A percentile compares a stretch with the other conserved stretches of the same genome.
phyloP scores from a whole-genome alignment of 768 basidiomycete genomes.

The Botryobasidium botryosum region DNA sequence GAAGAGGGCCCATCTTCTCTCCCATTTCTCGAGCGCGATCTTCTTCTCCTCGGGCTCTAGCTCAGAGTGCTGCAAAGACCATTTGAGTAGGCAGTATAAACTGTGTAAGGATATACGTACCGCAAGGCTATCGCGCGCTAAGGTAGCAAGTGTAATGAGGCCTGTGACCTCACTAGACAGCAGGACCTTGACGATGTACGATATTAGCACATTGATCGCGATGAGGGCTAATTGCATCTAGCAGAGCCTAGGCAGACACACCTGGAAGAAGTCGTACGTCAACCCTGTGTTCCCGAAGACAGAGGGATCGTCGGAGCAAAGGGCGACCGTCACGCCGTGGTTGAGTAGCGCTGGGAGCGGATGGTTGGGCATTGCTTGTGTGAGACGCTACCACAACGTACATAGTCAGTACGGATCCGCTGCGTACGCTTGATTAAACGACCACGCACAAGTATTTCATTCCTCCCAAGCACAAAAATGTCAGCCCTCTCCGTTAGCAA shows the following conservation, averaged over 20 bases:
- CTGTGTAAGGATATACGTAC: constrained; percentile 18
- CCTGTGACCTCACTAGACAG: constrained; percentile 51
- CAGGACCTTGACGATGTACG: constrained; percentile 29
- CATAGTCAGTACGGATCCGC: background rate
- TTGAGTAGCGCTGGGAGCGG: constrained; percentile 56
- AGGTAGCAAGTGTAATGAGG: constrained; percentile 39
- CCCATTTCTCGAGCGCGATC: constrained; percentile 28
- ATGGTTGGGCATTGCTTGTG: constrained; percentile 67
- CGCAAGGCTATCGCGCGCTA: constrained; percentile 50
- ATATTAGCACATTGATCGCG: background rate
- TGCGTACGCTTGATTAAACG: background rate
- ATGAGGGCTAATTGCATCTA: background rate
- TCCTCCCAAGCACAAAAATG: constrained; percentile 25
- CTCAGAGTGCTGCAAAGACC: constrained; percentile 32
- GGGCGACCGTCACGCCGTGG: constrained; percentile 51
- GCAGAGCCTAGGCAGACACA: constrained; percentile 14
- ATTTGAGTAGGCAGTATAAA: background rate
- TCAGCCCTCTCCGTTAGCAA: no score
- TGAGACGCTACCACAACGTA: constrained; percentile 33
- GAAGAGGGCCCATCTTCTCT: constrained; percentile 32
- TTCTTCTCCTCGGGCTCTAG: constrained; percentile 31
- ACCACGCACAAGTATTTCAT: constrained; percentile 46
- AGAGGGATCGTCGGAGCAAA: constrained; percentile 61
- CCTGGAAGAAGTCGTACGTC: constrained; percentile 66
- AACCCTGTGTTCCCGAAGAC: constrained; percentile 66